Evolutionary conservation across 1,139 yeast genomes (phyloP).

Genomic region (Yamadazyma dendronema): DNA sequence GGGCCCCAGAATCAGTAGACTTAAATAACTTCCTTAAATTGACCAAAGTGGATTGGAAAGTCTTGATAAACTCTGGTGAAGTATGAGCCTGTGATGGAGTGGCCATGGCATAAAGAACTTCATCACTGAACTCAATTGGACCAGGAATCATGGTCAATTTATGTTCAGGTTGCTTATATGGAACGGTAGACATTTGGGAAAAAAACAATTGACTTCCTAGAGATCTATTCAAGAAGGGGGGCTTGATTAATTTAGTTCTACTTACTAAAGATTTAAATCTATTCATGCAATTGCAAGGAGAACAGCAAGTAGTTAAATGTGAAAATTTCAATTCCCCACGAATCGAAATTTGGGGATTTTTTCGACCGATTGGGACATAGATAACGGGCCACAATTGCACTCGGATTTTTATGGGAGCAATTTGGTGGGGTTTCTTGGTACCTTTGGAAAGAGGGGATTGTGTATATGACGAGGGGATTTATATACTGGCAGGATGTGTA

Average conservation of each 20-base stretch:
- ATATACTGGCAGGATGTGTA: too few relatives aligned
- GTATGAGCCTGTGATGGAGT: constrained; percentile 89
- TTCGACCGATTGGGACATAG: not conserved
- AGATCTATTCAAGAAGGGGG: too few relatives aligned
- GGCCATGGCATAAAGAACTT: constrained; percentile 78
- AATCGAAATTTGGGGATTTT: not conserved
- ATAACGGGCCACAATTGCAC: too few relatives aligned
- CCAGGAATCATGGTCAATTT: constrained; percentile 83
- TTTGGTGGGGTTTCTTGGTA: too few relatives aligned
- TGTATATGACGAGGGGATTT: too few relatives aligned
- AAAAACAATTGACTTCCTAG: too few relatives aligned
- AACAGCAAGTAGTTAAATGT: too few relatives aligned
- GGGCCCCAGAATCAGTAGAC: constrained; percentile 62
- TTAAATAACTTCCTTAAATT: constrained; percentile 74
- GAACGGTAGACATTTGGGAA: constrained; percentile 34
- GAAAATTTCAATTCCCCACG: constrained; percentile 5
- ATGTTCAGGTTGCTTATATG: constrained; percentile 45
- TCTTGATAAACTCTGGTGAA: constrained; percentile 77
- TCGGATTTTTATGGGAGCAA: too few relatives aligned
- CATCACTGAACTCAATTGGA: constrained; percentile 85
- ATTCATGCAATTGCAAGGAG: constrained; percentile 9
- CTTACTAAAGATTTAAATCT: not conserved
- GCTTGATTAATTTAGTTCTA: not conserved
- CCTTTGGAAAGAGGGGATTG: too few relatives aligned
- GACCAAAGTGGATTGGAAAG: constrained; percentile 67